phyloP scores from a whole-genome alignment of 495 filamentous ascomycete genomes.

The Aspergillus leporis region DNA sequence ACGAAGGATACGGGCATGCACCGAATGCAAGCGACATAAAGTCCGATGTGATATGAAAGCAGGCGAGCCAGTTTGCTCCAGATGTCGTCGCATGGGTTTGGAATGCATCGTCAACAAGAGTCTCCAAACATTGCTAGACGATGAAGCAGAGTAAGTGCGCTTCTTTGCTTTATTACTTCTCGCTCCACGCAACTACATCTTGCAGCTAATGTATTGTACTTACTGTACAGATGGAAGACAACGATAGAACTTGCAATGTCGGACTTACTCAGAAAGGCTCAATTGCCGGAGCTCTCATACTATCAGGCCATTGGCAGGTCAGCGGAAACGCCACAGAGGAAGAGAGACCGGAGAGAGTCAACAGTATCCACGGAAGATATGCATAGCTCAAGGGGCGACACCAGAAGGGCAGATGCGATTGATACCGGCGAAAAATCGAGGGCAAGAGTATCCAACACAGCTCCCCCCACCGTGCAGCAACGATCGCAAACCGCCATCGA shows the following conservation, averaged over 20 bases:
- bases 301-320: constrained; percentile 42
- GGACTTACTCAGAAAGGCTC: constrained; percentile 45
- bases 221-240: constrained; percentile 43
- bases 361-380: constrained; percentile 41
- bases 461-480: constrained; percentile 26
- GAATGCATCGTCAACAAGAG: constrained; percentile 58
- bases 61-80: constrained; percentile 44
- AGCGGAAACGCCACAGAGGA: constrained; percentile 37
- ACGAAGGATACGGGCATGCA: constrained; percentile 57
- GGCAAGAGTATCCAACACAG: constrained; percentile 20
- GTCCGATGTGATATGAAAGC: constrained; percentile 53
- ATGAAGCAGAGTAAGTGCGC: constrained; percentile 47
- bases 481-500: constrained; percentile 44
- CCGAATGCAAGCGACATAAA: constrained; percentile 56
- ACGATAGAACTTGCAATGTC: constrained; percentile 49
- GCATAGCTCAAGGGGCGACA: constrained; percentile 13
- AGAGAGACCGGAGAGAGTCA: constrained; percentile 40
- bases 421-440: constrained; percentile 14
- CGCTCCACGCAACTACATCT: neutral
- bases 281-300: constrained; percentile 48
- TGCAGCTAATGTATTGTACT: constrained; percentile 9
- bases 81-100: constrained; percentile 52
- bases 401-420: constrained; percentile 20
- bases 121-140: constrained; percentile 53
- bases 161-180: constrained; percentile 5